Conservation (phyloP, 257 asterid genomes). For the Linderniella brevidens region DNA sequence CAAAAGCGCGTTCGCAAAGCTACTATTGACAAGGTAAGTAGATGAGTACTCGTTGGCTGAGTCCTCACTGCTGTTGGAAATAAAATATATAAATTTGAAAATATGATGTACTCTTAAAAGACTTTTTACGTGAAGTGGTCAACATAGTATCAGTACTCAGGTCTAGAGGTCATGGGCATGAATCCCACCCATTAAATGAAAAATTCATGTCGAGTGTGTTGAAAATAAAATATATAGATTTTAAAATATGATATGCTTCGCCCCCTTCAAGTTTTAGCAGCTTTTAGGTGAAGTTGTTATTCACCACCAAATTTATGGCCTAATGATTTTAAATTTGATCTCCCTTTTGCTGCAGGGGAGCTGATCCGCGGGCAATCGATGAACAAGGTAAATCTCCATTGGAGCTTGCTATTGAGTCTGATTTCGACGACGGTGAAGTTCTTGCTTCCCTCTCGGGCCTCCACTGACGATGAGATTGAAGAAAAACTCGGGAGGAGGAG, state of each 20-base stretch:
- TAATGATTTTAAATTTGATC: not conserved
- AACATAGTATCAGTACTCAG: too few relatives aligned
- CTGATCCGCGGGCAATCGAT: constrained; percentile 54
- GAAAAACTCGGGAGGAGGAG: constrained; percentile 6
- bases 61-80: not conserved
- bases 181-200: too few relatives aligned
- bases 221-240: too few relatives aligned
- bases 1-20: constrained; percentile 51
- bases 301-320: constrained; percentile 3
- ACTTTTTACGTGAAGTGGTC: too few relatives aligned
- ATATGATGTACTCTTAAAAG: too few relatives aligned
- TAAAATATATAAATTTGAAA: not conserved
- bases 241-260: too few relatives aligned
- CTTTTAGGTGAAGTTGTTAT: not conserved
- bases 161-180: too few relatives aligned
- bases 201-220: too few relatives aligned
- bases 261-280: not conserved
- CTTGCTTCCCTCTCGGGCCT: constrained; percentile 43
- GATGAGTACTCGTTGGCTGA: not conserved
- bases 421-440: constrained; percentile 50
- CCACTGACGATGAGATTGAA: constrained; percentile 16
- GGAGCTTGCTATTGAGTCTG: constrained; percentile 50
- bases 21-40: constrained; percentile 81
- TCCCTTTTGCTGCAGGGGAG: constrained; percentile 48
- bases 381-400: constrained; percentile 45